phyloP scores from a whole-genome alignment of 345 rosid genomes.

The Microcos paniculata region DNA sequence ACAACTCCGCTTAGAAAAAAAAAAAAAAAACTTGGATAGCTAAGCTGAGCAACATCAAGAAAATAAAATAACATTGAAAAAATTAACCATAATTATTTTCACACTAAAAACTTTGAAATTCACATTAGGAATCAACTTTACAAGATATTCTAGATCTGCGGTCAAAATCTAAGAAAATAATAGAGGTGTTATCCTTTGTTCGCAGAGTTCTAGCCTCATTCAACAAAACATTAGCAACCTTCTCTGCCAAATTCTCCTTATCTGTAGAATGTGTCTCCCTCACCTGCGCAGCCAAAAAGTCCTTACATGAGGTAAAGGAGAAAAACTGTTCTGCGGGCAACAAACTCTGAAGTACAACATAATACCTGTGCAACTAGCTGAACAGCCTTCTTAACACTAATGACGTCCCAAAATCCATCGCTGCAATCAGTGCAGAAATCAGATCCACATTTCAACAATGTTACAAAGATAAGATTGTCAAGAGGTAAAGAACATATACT shows the following conservation, averaged over 20 bases:
- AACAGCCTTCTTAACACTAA: conserved; percentile 67
- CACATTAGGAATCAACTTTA: conserved; percentile 41
- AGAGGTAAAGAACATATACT: background rate
- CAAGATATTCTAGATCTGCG: conserved; percentile 35
- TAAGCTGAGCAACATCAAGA: background rate
- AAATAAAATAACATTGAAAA: conserved; percentile 2
- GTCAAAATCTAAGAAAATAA: conserved; percentile 80
- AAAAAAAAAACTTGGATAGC: background rate
- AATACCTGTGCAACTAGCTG: conserved; percentile 76
- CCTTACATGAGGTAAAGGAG: background rate
- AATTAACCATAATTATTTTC: conserved; percentile 1
- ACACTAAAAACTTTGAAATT: conserved; percentile 1
- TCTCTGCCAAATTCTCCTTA: conserved; percentile 55
- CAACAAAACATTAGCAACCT: conserved; percentile 71
- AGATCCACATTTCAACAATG: background rate
- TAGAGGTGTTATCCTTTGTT: conserved; percentile 92
- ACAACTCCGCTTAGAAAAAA: background rate
- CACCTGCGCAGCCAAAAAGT: conserved; percentile 34
- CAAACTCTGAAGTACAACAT: background rate
- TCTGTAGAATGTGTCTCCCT: conserved; percentile 44
- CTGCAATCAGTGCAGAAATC: conserved; percentile 37
- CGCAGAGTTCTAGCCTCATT: conserved; percentile 81
- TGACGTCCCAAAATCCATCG: conserved; percentile 96
- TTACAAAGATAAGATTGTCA: background rate
- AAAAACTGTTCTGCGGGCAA: background rate